phyloP scores from a whole-genome alignment of 139 green algal species.

The Micractinium conductrix region DNA sequence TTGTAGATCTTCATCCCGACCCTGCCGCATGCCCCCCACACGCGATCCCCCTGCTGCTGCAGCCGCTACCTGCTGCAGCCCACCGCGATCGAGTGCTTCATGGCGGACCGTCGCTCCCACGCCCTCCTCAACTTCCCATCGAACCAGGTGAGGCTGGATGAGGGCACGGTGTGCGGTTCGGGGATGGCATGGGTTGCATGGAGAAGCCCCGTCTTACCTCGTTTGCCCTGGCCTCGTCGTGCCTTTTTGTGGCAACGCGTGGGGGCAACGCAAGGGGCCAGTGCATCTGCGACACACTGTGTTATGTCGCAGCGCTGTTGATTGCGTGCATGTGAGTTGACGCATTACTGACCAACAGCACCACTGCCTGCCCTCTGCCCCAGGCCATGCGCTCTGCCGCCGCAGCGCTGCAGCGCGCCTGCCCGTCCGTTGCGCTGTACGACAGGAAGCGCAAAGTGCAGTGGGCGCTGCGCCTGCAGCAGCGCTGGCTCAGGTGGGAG shows the following conservation, averaged over 20 bases:
- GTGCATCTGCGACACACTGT: no score
- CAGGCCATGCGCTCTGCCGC: conserved; percentile 43
- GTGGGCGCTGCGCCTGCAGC: conserved; percentile 32
- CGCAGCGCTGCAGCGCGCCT: conserved; percentile 6
- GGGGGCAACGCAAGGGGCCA: no score
- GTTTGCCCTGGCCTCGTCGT: no score
- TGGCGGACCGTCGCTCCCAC: conserved; percentile 52
- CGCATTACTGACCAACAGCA: not conserved
- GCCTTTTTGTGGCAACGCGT: no score
- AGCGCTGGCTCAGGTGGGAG: conserved; percentile 10
- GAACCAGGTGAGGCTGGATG: not conserved
- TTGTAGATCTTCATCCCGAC: not conserved
- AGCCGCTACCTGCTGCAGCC: conserved; percentile 71
- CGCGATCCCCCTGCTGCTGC: not conserved
- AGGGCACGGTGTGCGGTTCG: no score
- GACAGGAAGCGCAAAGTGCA: conserved; percentile 25
- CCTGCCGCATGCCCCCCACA: not conserved
- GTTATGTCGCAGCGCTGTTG: no score
- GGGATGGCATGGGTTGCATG: no score
- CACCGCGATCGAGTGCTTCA: conserved; percentile 73
- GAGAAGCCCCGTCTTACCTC: no score
- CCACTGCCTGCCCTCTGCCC: not conserved
- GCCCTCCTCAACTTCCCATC: conserved; percentile 62
- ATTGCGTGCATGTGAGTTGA: no score
- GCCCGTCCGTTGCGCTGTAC: conserved; percentile 3